Conservation (phyloP, 495 filamentous ascomycete species). For the Neurospora pannonica region DNA sequence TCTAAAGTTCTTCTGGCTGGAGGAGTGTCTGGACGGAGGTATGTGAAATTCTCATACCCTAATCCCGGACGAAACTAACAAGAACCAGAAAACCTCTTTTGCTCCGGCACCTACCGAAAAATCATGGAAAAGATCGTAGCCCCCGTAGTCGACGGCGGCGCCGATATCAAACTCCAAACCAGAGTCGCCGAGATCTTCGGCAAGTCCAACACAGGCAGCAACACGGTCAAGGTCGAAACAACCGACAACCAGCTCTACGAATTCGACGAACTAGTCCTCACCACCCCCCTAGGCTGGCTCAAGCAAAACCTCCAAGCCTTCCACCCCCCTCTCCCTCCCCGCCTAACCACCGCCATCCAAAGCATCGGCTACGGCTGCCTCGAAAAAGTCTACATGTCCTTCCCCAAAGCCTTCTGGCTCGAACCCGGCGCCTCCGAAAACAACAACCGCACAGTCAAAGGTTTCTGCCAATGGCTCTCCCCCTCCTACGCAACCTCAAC, state of each 20-base stretch:
- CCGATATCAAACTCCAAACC: conserved; percentile 50
- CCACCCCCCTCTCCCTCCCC: conserved; percentile 54
- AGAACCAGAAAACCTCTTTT: conserved; percentile 70
- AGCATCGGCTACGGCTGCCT: conserved; percentile 78
- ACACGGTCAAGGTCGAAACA: conserved; percentile 45
- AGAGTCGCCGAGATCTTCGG: conserved; percentile 33
- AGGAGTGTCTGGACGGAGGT: conserved; percentile 89
- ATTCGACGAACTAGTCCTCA: conserved; percentile 83
- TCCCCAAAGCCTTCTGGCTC: conserved; percentile 58
- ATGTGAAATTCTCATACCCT: conserved; percentile 17
- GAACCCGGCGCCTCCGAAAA: conserved; percentile 2
- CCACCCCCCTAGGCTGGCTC: conserved; percentile 80
- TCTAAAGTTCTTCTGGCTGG: conserved; percentile 87
- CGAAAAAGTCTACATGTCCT: conserved; percentile 88
- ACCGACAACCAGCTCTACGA: conserved; percentile 38
- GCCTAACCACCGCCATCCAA: conserved; percentile 61
- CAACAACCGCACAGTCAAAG: conserved; percentile 25
- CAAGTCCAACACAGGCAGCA: conserved; percentile 31
- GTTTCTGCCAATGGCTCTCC: conserved; percentile 62
- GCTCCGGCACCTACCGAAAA: conserved; percentile 73
- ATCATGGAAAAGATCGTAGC: conserved; percentile 62
- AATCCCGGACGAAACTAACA: neutral
- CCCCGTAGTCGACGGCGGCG: conserved; percentile 45
- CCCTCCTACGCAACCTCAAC: conserved; percentile 50
- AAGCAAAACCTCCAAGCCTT: conserved; percentile 68